Base-by-base conservation (phyloP, 257 asterid genomes). In the Fraxinus americana region DNA sequence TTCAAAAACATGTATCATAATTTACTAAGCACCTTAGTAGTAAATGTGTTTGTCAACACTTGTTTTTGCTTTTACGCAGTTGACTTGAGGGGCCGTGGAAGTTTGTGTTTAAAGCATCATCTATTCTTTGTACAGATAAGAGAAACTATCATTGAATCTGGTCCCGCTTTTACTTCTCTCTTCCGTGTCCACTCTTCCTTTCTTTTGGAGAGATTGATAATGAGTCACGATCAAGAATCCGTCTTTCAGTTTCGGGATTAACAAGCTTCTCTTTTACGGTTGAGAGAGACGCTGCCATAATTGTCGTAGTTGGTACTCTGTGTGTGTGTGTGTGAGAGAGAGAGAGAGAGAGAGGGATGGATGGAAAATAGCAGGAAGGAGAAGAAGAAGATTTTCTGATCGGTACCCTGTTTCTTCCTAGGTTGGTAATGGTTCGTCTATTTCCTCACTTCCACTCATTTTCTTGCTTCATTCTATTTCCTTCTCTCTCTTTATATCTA, bases 231-330 rank as follows among this genome's bases (percentile, higher is more conserved):
- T 39, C 45, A 23, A 63, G 77, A 82, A 54, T 74, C 73, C 78
- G 80, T 83, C 88, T 80, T 48, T 14, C 14, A 48, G 59, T 13
- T 83, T 81, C 72, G 75, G 73, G 78, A 48, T 54, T 81, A 70
- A n/a, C 32, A n/a, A 21, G 32, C 87, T 70, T 83, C 74, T 76
- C 59, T 3, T 70, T 85, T 90, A 85, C 89, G 90, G 86, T 85
- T 82, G 70, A 30, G 43, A 72, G 76, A 83, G 82, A 78, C 73
- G 76, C 30, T 70, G 59, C 66, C 85, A 76, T 59, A 4, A 57
- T 57, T 57, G 66, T 57, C 29, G 66, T 57, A 35, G 66, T 61
- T 70, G 71, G 23, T 14, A 27, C 71, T 71, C 57, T 68, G 71
- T 10, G 39, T 25, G 68, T 57, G 66, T 1, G 66, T 6, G 78